Base-by-base conservation (phyloP, 306 rosid genomes). In the Sicyos edulis region DNA sequence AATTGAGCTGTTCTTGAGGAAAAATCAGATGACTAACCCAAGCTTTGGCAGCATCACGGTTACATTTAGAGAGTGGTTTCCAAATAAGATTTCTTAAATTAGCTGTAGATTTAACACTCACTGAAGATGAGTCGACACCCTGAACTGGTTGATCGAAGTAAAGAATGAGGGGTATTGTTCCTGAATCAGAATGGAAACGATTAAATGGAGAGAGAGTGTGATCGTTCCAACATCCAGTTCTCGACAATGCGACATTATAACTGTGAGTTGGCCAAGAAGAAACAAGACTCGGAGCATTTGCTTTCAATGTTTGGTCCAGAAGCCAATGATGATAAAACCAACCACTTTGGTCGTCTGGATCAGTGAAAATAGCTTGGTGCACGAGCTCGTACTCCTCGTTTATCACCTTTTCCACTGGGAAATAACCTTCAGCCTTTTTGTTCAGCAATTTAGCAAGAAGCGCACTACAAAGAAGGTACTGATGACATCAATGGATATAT, bases 291-390 rank as follows among this genome's bases (percentile, higher is more conserved):
- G 95, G 99, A 74, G 85, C 79, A 79, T 91, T 88, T 15, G 75
- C 65, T 87, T 86, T 93, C 75, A 86, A 80, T 0, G 95, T 91
- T 71, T 91, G 96, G 79, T 91, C 95, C 83, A 93, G 92, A 79
- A 91, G 99, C 97, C 99, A 93, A 74, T 75, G 89, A 84, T 93
- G 88, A 82, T 93, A 88, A 84, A 91, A 93, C 99, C 99, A 93
- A 24, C 96, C 99, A 83, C 99, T 93, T 84, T 88, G 99, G 82
- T 93, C 99, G 80, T 86, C 96, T 12, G 90, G 87, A 78, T 92
- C 98, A 0, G 98, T 90, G 79, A 87, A 90, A 81, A 92, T 78
- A 78, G 98, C 96, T 82, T 81, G 80, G 72, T 83, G 93, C 49
- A 92, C 96, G 34, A 76, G 86, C 71, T 79, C 86, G 54, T 71